Base-by-base conservation (phyloP, 805 yeast genomes). In the Ogataea minuta region DNA sequence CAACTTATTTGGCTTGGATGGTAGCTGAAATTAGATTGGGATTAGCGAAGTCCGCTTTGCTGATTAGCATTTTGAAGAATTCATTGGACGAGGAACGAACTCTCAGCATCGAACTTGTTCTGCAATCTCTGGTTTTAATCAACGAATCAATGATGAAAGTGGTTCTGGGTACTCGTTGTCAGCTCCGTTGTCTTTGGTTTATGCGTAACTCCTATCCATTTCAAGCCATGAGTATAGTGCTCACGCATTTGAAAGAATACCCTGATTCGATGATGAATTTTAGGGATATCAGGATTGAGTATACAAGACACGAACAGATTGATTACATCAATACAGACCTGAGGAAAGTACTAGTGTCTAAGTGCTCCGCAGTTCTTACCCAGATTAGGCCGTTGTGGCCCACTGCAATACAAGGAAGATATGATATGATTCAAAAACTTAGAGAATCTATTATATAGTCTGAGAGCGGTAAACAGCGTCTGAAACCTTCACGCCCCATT, bases 401-500 rank as follows among this genome's bases (percentile, higher is more conserved):
- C 6, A 32, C 45, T 2, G 36, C 41, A n/a, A 27, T 44, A 8
- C 31, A 23, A 4, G 42, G 36, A n/a, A 37, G 57, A 13, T 52
- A 40, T 29, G 45, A 46, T 23, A 39, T 39, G n/a, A 45, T 52
- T 11, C n/a, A 36, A 6, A 45, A 44, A 15, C 41, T 47, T 14
- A 41, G 28, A 19, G 12, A 20, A 20, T 31, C 25, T 21, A 31
- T 15, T 23, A 9, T 9, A 23, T 19, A 19, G 21, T 28, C 20
- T 34, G 38, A 11, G 44, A 42, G 12, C 46, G 54, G 50, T 36
- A 60, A 23, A 62, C 59, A 12, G 52, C 54, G 23, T 54, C 46
- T 2, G 68, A 53, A 21, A 65, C 67, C 30, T 59, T 60, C 31
- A 59, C 48, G 24, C 67, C 66, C 66, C 67, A 62, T 10, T 60